Percentiles rank a stretch among this genome's conserved stretches.
Evolutionary conservation across 352 stramenopile species (phyloP).

Genomic region (Globisporangium mamillatum): DNA sequence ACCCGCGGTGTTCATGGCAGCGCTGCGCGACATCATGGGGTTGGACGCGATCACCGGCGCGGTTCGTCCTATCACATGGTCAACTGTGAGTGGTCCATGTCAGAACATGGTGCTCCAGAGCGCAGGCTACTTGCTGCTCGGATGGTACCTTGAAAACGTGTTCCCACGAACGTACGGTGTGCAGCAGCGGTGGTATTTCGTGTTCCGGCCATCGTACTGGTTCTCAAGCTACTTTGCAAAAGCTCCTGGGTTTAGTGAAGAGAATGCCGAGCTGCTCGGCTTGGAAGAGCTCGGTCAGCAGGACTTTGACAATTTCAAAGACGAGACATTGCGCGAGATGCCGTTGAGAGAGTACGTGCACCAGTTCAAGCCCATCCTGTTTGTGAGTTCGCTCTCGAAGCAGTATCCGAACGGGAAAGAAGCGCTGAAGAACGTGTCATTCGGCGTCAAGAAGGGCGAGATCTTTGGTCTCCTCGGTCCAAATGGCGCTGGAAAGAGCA

Average conservation of each 20-base stretch:
- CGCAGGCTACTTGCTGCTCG: constrained; percentile 86
- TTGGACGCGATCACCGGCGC: constrained; percentile 42
- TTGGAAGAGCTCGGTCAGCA: constrained; percentile 9
- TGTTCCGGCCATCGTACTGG: constrained; percentile 87
- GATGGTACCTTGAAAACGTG: constrained; percentile 93
- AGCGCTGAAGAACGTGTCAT: constrained; percentile 80
- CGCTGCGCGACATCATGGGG: constrained; percentile 46
- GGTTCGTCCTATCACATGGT: constrained; percentile 44
- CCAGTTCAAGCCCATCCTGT: constrained; percentile 53
- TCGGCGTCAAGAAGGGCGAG: constrained; percentile 88
- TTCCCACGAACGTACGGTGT: constrained; percentile 91
- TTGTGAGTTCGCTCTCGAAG: constrained; percentile 60
- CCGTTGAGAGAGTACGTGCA: constrained; percentile 52
- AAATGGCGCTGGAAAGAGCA: constrained; percentile 95
- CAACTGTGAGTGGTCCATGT: constrained; percentile 40
- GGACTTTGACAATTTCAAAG: constrained; percentile 23
- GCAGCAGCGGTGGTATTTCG: constrained; percentile 92
- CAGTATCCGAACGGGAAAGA: constrained; percentile 73
- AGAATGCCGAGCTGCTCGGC: constrained; percentile 19
- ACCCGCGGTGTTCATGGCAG: constrained; percentile 68
- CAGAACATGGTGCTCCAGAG: constrained; percentile 80
- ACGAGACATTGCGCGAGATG: constrained; percentile 68
- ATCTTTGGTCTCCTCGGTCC: constrained; percentile 92
- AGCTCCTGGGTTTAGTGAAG: constrained; percentile 12
- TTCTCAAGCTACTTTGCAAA: constrained; percentile 23